Evolutionary conservation across 257 asterid genomes (phyloP).

Genomic region (Scutellaria baicalensis): DNA sequence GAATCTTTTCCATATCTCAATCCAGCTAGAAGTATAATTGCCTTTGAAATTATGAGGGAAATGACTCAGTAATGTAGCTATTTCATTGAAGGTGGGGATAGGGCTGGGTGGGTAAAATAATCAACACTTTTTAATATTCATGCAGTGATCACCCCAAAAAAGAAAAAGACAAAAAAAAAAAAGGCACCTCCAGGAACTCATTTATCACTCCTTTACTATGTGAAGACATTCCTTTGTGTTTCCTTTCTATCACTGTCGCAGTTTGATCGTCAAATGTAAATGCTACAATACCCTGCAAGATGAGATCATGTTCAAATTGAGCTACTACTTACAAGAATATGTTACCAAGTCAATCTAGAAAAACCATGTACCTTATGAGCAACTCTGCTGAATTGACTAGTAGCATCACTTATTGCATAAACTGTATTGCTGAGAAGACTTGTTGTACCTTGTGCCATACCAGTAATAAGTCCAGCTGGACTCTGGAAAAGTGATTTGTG

Average conservation of each 20-base stretch:
- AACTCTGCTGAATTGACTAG: slow-evolving; percentile 94
- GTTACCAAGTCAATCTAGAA: slow-evolving; percentile 7
- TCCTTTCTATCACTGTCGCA: slow-evolving; percentile 54
- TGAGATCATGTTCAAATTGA: slow-evolving; percentile 2
- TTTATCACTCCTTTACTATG: slow-evolving; percentile 89
- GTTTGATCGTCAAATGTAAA: slow-evolving; percentile 81
- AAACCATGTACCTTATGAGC: slow-evolving; percentile 77
- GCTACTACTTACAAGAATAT: slow-evolving; percentile 2
- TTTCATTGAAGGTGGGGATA: neutral
- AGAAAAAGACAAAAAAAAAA: slow-evolving; percentile 17
- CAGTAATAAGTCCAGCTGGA: slow-evolving; percentile 86
- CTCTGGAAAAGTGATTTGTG: slow-evolving; percentile 49
- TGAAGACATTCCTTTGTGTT: slow-evolving; percentile 67
- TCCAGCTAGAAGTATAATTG: neutral
- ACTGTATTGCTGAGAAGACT: slow-evolving; percentile 94
- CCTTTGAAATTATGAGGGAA: neutral
- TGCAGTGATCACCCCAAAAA: neutral
- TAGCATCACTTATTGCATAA: slow-evolving; percentile 94
- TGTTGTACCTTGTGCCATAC: slow-evolving; percentile 95
- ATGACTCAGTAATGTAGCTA: neutral
- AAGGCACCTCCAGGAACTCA: slow-evolving; percentile 81
- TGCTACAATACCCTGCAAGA: slow-evolving; percentile 90
- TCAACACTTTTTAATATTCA: neutral
- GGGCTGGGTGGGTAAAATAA: neutral
- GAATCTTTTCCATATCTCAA: neutral